Conservation (phyloP, 176 grass and related monocot genomes). For the Themeda triandra region DNA sequence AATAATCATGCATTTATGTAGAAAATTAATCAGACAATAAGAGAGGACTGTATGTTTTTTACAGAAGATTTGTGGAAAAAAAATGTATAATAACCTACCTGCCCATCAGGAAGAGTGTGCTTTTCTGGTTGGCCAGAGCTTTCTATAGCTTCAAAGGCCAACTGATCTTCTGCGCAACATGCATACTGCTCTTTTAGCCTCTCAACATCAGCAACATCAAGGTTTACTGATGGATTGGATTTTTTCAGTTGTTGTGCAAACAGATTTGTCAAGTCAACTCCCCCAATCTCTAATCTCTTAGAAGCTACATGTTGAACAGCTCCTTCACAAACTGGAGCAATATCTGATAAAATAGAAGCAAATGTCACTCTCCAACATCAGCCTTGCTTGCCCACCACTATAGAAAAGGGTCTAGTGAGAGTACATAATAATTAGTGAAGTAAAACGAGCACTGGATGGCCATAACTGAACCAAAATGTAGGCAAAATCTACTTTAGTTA, state of each 20-base stretch:
- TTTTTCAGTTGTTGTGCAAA: conserved; percentile 77
- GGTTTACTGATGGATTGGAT: conserved; percentile 70
- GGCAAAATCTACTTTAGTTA: not conserved
- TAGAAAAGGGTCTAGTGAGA: not conserved
- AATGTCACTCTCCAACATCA: not conserved
- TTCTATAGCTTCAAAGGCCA: conserved; percentile 59
- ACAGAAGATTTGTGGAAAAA: conserved; percentile 14
- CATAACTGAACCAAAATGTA: not conserved
- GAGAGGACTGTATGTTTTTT: not conserved
- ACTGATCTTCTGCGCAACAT: conserved; percentile 72
- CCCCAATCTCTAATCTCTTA: conserved; percentile 90
- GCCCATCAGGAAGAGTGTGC: conserved; percentile 98
- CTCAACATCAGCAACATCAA: conserved; percentile 88
- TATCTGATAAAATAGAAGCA: conserved; percentile 61
- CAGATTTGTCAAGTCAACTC: conserved; percentile 89
- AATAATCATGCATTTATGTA: not conserved
- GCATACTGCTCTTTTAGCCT: conserved; percentile 88
- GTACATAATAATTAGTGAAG: not conserved
- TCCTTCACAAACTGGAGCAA: conserved; percentile 94
- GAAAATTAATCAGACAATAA: not conserved
- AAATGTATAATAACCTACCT: conserved; percentile 50
- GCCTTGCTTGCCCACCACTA: not conserved
- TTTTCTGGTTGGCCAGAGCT: conserved; percentile 60
- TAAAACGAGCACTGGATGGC: conserved; percentile 9
- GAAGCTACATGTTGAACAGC: conserved; percentile 94